Evolutionary conservation across 257 asterid genomes (phyloP), one percentile per base, ranked within the genome.

Genomic region (Buddleja alternifolia): DNA sequence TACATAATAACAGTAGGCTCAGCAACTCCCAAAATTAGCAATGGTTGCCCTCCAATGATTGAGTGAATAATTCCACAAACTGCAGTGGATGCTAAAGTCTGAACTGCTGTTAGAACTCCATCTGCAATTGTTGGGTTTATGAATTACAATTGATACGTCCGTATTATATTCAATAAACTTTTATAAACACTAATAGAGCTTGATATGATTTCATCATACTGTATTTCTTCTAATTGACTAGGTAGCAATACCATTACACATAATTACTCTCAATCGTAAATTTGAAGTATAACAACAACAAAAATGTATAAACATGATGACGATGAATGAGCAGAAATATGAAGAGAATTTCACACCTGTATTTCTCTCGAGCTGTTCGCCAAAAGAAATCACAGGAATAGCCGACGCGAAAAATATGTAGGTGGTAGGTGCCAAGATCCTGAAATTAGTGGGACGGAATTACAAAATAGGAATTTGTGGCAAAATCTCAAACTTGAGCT

Each of bases 1-100:
- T 93, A 93, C 98, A 93, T 93, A 34, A 93, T 84, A 12, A 93
- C 98, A 51, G 98, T 93, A 3, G 98, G 98, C 77, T 93, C 98
- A 29, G 98, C 97, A 65, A 93, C 98, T 14, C 98, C 98, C 19
- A 93, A 60, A 19, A 93, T 93, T 16, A 93, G 82, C 62, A 93
- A 75, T 23, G 98, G 98, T 67, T 93, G 98, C 23, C 98, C 98
- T 39, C 98, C 98, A n/a, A 93, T 81, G 32, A 90, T 78, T 11
- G 98, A 90, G 86, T 93, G 98, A 58, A 84, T 86, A 42, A 93
- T 81, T 32, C 98, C 98, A 70, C 98, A 90, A 16, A 88, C 46
- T 5, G 97, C 98, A 60, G 98, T 93, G 5, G 98, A 93, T 32
- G 92, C 87, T 54, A 93, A 54, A 9, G 98, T 93, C 57, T 93